Base-by-base conservation (phyloP, 2,329 filamentous ascomycete genomes). In the Magnaporthales sp. region DNA sequence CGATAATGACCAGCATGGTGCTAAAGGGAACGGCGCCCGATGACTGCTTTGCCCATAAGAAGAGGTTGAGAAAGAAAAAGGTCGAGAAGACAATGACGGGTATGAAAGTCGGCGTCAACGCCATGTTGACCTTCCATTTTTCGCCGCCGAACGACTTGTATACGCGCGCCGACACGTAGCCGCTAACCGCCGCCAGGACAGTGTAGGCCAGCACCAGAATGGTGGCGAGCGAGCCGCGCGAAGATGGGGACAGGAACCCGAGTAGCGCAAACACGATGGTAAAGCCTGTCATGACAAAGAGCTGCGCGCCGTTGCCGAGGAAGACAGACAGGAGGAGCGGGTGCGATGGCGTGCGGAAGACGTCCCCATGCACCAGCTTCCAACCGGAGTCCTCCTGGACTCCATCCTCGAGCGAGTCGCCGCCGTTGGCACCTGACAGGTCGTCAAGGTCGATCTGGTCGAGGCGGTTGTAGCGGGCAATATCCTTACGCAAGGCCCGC, bases 341-440 rank as follows among this genome's bases (percentile, higher is more conserved):
- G 68, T 91, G 89, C 70, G 89, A 87, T 3, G 95, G 95, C 11
- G 90, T 89, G 67, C 95, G 90, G 84, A 99, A 99, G 32, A 98
- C 94, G 76, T 99, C 95, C 66, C 95, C 95, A 73, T 99, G 95
- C 0, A 99, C 93, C 63, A 99, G 81, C 79, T 99, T 99, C 95
- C 95, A 99, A 68, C 95, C 95, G 10, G 93, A 97, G 77, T 99
- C 95, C 74, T 99, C 95, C 77, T 97, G 93, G 0, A 98, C 91
- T 38, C 93, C 94, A 73, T 98, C 94, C 71, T 97, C 94, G 10
- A 84, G 89, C 54, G 88, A 90, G 2, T 89, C 91, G 51, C 54
- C 51, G n/a, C 64, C 64, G 24, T 56, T 30, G 24, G 54, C 30
- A 56, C 91, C 91, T 56, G 90, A 90, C 46, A 98, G 83, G 75